Conservation (phyloP, 805 yeast genomes). For the Spathaspora boniae region DNA sequence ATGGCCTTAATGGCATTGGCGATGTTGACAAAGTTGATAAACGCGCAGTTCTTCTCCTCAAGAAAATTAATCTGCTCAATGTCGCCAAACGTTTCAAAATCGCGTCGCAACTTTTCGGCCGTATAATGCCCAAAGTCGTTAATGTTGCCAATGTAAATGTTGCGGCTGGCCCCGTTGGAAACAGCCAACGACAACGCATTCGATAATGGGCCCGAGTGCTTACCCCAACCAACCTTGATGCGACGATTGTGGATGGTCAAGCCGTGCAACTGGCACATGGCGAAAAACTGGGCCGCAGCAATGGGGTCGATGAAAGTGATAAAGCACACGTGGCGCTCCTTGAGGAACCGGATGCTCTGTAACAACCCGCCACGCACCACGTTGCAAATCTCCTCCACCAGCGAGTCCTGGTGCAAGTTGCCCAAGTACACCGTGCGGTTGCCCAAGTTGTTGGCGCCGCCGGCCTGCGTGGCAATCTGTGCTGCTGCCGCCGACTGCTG, state of each 20-base stretch:
- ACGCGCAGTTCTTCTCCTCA: slow-evolving; percentile 82
- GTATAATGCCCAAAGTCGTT: slow-evolving; percentile 47
- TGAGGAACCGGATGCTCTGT: slow-evolving; percentile 74
- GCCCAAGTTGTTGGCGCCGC: slow-evolving; percentile 88
- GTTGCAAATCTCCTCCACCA: slow-evolving; percentile 91
- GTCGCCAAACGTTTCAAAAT: slow-evolving; percentile 83
- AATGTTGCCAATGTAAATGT: slow-evolving; percentile 80
- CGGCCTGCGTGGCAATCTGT: slow-evolving; percentile 92
- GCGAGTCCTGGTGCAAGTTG: slow-evolving; percentile 81
- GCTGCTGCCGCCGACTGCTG: slow-evolving; percentile 97
- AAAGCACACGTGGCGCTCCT: slow-evolving; percentile 88
- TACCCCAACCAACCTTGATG: slow-evolving; percentile 96
- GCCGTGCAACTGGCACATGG: slow-evolving; percentile 89
- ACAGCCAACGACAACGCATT: slow-evolving; percentile 86
- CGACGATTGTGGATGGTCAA: slow-evolving; percentile 80
- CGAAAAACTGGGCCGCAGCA: slow-evolving; percentile 96
- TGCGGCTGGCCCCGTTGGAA: slow-evolving; percentile 90
- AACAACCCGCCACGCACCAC: slow-evolving; percentile 93
- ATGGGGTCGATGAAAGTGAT: slow-evolving; percentile 95
- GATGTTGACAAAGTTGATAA: slow-evolving; percentile 87
- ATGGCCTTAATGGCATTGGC: slow-evolving; percentile 89
- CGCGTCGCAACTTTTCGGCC: slow-evolving; percentile 60
- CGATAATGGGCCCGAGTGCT: slow-evolving; percentile 88
- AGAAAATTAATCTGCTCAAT: slow-evolving; percentile 91
- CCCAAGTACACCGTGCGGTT: slow-evolving; percentile 93